Evolutionary conservation across 257 asterid species (phyloP).

Genomic region (Ligustrum vulgare): DNA sequence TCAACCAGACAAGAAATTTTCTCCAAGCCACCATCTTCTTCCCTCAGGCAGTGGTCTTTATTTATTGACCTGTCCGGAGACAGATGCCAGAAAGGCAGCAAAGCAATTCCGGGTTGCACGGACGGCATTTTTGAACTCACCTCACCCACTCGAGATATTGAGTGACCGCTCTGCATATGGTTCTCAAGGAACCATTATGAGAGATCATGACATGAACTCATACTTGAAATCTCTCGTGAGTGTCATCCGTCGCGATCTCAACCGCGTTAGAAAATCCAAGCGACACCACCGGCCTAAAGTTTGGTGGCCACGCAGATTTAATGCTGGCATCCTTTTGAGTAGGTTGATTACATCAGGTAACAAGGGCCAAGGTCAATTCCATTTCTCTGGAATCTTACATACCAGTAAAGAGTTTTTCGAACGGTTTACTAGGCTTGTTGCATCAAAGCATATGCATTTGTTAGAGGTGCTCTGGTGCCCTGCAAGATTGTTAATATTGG

Average conservation of each 20-base stretch:
- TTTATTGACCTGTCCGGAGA: slow-evolving; percentile 45
- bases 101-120: slow-evolving; percentile 67
- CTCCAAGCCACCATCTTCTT: slow-evolving; percentile 88
- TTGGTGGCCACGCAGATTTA: slow-evolving; percentile 66
- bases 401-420: slow-evolving; percentile 62
- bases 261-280: slow-evolving; percentile 49
- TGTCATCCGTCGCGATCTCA: slow-evolving; percentile 75
- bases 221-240: slow-evolving; percentile 59
- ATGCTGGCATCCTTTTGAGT: slow-evolving; percentile 38
- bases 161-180: slow-evolving; percentile 91
- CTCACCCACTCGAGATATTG: slow-evolving; percentile 92
- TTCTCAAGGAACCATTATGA: slow-evolving; percentile 65
- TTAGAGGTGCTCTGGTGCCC: slow-evolving; percentile 76
- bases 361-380: slow-evolving; percentile 44
- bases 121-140: slow-evolving; percentile 63
- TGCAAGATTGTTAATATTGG: slow-evolving; percentile 56
- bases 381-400: slow-evolving; percentile 52
- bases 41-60: slow-evolving; percentile 93
- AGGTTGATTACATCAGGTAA: slow-evolving; percentile 34
- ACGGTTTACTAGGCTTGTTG: slow-evolving; percentile 62
- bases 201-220: slow-evolving; percentile 88
- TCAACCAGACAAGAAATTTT: slow-evolving; percentile 75
- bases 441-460: slow-evolving; percentile 77
- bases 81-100: slow-evolving; percentile 45
- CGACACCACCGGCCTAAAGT: slow-evolving; percentile 52